These are phyloP conservation scores for Dalbergia oliveri DNA, from an alignment of 306 rosid species.

Conservation along the genomic window DNA sequence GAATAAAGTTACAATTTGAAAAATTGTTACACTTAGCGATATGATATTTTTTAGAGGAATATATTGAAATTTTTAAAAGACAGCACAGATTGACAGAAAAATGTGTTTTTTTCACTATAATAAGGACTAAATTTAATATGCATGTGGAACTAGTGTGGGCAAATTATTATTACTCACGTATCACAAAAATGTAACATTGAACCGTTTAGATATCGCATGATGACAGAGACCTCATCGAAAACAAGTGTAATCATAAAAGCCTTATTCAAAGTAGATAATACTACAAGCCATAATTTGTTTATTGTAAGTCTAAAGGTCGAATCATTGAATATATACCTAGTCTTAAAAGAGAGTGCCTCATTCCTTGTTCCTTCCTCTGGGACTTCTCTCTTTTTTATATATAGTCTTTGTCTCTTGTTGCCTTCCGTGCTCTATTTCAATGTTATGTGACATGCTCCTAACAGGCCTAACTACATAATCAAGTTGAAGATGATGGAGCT, in stretches of 20 bases:
- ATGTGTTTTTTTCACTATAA: too few relatives aligned
- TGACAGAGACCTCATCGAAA: background rate
- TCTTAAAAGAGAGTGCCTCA: background rate
- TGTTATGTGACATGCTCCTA: conserved; percentile 36
- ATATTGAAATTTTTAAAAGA: too few relatives aligned
- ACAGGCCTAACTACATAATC: conserved; percentile 29
- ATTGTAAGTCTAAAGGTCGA: background rate
- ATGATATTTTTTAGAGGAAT: too few relatives aligned
- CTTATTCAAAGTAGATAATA: background rate
- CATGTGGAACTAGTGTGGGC: background rate
- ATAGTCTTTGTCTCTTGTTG: conserved; percentile 1
- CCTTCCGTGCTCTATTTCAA: background rate
- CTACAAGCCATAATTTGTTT: background rate
- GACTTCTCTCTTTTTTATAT: conserved; percentile 20
- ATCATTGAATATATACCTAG: background rate
- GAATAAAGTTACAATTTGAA: too few relatives aligned
- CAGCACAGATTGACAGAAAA: too few relatives aligned
- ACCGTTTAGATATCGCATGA: background rate
- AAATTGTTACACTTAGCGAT: too few relatives aligned
- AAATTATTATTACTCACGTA: background rate
- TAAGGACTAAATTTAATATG: background rate
- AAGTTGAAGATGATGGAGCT: background rate
- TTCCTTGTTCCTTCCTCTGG: background rate
- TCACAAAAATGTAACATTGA: background rate
- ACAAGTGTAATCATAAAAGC: background rate